Base-by-base conservation (phyloP, 139 green algal species). In the Chlorella sorokiniana region DNA sequence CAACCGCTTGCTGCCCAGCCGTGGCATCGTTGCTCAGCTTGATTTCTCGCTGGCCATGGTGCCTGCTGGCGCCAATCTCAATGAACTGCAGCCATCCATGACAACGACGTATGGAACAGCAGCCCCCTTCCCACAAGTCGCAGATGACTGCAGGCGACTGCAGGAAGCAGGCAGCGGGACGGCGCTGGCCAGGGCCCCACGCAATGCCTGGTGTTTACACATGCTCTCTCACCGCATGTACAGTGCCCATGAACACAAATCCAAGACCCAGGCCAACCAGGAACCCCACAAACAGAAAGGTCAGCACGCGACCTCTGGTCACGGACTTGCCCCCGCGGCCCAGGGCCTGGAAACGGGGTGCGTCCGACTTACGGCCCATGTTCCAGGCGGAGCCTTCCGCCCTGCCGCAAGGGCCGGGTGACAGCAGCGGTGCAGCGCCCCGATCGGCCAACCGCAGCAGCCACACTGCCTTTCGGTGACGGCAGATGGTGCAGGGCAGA, bases 161-260 rank as follows among this genome's bases (percentile, higher is more conserved):
- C 64, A 20, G 14, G 1, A 22, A 18, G 64, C 35, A 31, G 18
- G 0, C 41, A 75, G 40, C 22, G 31, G 1, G 27, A 40, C 69
- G 1, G 9, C n/a, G n/a, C n/a, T n/a, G n/a, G n/a, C n/a, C n/a
- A n/a, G n/a, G n/a, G n/a, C n/a, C n/a, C n/a, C n/a, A n/a, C n/a
- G n/a, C n/a, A n/a, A n/a, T n/a, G n/a, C n/a, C n/a, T n/a, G n/a
- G n/a, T n/a, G n/a, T n/a, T n/a, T n/a, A n/a, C n/a, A n/a, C n/a
- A n/a, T n/a, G 22, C 44, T 37, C 29, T 35, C 76, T 69, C 54
- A 88, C 86, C 54, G 86, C 82, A 64, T 90, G 83, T n/a, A 85
- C 70, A 1, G 69, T 86, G 29, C 81, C 85, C 86, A 90, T 90
- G 65, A 89, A 85, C 14, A 89, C 59, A 35, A 71, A 89, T 6